A percentile compares a stretch with the other conserved stretches of the same genome.
Conservation (phyloP, 495 filamentous ascomycete species). For the Hypoxylon intermedium region DNA sequence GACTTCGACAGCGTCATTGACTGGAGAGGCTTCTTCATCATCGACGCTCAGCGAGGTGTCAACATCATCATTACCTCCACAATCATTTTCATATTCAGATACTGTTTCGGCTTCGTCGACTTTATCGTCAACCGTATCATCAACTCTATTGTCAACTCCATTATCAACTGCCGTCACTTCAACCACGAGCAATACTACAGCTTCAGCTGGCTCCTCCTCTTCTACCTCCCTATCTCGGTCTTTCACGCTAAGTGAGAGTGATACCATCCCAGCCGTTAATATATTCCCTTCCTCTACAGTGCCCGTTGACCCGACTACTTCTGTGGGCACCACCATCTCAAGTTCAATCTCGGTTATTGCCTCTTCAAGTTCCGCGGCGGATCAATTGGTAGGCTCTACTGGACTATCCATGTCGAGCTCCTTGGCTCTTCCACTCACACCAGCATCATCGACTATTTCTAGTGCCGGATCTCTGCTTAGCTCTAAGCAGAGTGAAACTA, state of each 20-base stretch:
- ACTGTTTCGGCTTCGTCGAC: slow-evolving; percentile 2
- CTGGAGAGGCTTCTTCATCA: slow-evolving; percentile 17
- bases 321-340: not conserved
- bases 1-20: slow-evolving; percentile 15
- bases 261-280: slow-evolving; percentile 35
- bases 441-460: slow-evolving; percentile 10
- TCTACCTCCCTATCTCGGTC: slow-evolving; percentile 35
- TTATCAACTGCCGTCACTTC: slow-evolving; percentile 8
- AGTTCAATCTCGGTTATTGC: slow-evolving; percentile 3
- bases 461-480: slow-evolving; percentile 2
- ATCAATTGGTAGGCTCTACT: not conserved
- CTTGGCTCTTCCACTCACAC: slow-evolving; percentile 14
- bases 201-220: slow-evolving; percentile 6
- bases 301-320: slow-evolving; percentile 8
- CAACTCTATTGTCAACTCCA: no score
- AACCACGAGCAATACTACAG: slow-evolving; percentile 10
- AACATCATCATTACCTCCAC: slow-evolving; percentile 20
- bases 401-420: slow-evolving; percentile 9
- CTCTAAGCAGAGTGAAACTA: not conserved
- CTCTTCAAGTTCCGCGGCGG: not conserved
- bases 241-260: slow-evolving; percentile 31
- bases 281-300: slow-evolving; percentile 42
- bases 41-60: slow-evolving; percentile 6
- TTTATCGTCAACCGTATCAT: no score
- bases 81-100: slow-evolving; percentile 8